Evolutionary conservation across 2,329 filamentous ascomycete species (phyloP).

Genomic region (Tolypocladium paradoxum): DNA sequence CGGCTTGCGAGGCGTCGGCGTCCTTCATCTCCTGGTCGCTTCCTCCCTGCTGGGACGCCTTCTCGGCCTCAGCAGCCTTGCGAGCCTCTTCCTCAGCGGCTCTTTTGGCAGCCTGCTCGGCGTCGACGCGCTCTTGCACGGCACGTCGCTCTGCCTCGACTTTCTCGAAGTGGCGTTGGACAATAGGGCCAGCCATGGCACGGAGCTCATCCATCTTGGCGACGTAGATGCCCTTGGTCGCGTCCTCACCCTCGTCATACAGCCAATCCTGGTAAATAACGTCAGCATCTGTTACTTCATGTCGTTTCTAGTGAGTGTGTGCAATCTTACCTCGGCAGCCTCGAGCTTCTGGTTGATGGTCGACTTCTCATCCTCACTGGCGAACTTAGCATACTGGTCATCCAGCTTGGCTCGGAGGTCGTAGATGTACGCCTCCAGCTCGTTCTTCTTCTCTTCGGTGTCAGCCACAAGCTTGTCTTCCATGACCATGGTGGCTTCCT

Average conservation of each 20-base stretch:
- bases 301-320: no score
- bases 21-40: slow-evolving; percentile 56
- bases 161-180: slow-evolving; percentile 93
- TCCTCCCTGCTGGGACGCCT: slow-evolving; percentile 33
- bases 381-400: slow-evolving; percentile 79
- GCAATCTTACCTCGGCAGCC: slow-evolving; percentile 65
- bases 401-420: slow-evolving; percentile 93
- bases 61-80: slow-evolving; percentile 41
- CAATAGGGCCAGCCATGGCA: slow-evolving; percentile 78
- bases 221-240: slow-evolving; percentile 85
- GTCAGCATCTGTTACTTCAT: slow-evolving; percentile 4
- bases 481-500: slow-evolving; percentile 85
- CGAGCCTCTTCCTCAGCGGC: slow-evolving; percentile 43
- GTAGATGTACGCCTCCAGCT: slow-evolving; percentile 96
- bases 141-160: slow-evolving; percentile 76
- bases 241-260: slow-evolving; percentile 93
- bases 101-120: slow-evolving; percentile 68
- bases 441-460: slow-evolving; percentile 99
- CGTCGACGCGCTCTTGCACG: slow-evolving; percentile 64
- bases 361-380: slow-evolving; percentile 84
- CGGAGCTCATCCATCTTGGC: slow-evolving; percentile 95
- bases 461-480: slow-evolving; percentile 98
- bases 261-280: slow-evolving; percentile 74
- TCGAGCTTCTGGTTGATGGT: slow-evolving; percentile 78
- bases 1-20: slow-evolving; percentile 41